Conservation (phyloP, 2,329 filamentous ascomycete genomes). For the Diaporthe sp. region DNA sequence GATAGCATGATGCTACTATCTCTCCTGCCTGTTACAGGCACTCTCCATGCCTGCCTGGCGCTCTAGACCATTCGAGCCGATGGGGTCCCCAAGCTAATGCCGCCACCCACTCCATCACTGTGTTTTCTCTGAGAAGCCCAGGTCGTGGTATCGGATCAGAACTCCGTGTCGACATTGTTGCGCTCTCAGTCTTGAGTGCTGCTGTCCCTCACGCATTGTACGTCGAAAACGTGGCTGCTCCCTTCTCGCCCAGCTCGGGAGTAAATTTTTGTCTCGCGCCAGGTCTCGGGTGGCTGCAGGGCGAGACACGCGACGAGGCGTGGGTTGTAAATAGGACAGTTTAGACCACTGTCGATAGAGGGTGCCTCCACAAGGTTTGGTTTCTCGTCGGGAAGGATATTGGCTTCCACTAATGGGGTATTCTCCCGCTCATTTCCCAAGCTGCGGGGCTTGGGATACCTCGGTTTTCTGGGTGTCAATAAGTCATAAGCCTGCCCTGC, state of each 20-base stretch:
- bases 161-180: not conserved
- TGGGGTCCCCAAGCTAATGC: not conserved
- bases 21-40: not conserved
- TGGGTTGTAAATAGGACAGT: not conserved
- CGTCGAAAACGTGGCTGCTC: not conserved
- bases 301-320: conserved; percentile 8
- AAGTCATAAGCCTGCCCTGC: not conserved
- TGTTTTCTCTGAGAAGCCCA: not conserved
- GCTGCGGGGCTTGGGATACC: not conserved
- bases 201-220: not conserved
- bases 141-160: not conserved
- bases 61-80: not conserved
- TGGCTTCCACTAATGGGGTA: conserved; percentile 9
- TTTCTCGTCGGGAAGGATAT: not conserved
- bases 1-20: not conserved
- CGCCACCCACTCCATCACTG: not conserved
- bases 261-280: not conserved
- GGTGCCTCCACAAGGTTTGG: not conserved
- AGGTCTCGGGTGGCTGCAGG: conserved; percentile 11
- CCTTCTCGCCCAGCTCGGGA: not conserved
- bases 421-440: conserved; percentile 18
- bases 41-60: not conserved
- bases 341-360: not conserved
- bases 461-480: not conserved
- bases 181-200: not conserved